phyloP scores from a whole-genome alignment of 2,329 filamentous ascomycete genomes.

The Microthyrium microscopicum region DNA sequence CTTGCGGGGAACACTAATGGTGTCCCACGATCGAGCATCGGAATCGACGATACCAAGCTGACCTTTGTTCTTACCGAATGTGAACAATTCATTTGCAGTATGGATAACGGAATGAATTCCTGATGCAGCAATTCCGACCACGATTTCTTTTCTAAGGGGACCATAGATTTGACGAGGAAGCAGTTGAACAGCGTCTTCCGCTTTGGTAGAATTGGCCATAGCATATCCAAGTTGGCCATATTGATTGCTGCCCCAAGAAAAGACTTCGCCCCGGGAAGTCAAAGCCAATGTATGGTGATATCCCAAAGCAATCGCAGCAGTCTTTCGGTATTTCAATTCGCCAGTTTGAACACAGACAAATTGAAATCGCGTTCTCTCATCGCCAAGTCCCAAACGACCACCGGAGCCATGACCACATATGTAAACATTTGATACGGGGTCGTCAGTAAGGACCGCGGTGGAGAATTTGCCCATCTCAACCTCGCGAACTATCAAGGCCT shows the following conservation, averaged over 20 bases:
- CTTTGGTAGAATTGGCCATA: conserved; percentile 49
- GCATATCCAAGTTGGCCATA: conserved; percentile 75
- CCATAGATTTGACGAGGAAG: conserved; percentile 82
- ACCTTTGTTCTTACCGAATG: conserved; percentile 88
- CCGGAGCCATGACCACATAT: conserved; percentile 84
- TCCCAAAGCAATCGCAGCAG: conserved; percentile 66
- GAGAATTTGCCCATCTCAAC: conserved; percentile 69
- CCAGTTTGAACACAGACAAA: conserved; percentile 71
- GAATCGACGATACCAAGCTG: conserved; percentile 91
- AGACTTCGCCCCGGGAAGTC: conserved; percentile 73
- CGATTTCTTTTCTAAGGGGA: conserved; percentile 66
- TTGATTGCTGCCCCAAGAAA: conserved; percentile 84
- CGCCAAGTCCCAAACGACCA: conserved; percentile 73
- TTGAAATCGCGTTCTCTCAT: conserved; percentile 76
- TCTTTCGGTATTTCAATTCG: conserved; percentile 52
- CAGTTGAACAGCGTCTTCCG: conserved; percentile 71
- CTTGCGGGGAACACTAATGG: conserved; percentile 67
- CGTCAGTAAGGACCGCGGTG: conserved; percentile 72
- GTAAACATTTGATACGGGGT: conserved; percentile 80
- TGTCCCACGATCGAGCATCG: conserved; percentile 75
- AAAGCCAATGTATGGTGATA: conserved; percentile 84
- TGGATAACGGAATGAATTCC: conserved; percentile 82
- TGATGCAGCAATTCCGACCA: conserved; percentile 75
- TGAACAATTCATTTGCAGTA: conserved; percentile 66
- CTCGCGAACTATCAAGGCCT: conserved; percentile 61